A percentile compares a stretch with the other conserved stretches of the same genome.
phyloP scores from a whole-genome alignment of 352 stramenopile species.

The Plasmopara viticola region DNA sequence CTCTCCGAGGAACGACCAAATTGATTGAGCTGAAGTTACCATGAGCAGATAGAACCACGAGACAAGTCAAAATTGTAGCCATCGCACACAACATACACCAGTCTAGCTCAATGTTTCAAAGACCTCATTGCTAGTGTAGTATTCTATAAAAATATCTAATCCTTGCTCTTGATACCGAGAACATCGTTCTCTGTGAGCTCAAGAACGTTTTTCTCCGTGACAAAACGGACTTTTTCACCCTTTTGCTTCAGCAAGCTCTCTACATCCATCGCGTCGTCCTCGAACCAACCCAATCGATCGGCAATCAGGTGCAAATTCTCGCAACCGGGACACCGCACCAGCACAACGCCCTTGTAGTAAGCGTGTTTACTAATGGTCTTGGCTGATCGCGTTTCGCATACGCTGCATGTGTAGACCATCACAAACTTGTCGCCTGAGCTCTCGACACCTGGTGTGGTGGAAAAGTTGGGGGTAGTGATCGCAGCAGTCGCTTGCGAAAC shows the following conservation, averaged over 20 bases:
- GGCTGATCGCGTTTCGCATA: constrained; percentile 95
- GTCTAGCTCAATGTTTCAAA: neutral
- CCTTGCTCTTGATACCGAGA: constrained; percentile 31
- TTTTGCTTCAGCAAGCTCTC: constrained; percentile 78
- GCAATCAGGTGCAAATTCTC: constrained; percentile 98
- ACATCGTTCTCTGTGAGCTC: constrained; percentile 79
- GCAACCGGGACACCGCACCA: constrained; percentile 96
- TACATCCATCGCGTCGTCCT: constrained; percentile 87
- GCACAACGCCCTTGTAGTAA: constrained; percentile 96
- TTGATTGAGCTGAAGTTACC: neutral
- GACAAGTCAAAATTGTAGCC: neutral
- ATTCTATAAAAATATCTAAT: constrained; percentile 16
- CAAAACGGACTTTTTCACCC: constrained; percentile 63
- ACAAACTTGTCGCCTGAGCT: constrained; percentile 92
- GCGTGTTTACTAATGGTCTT: constrained; percentile 97
- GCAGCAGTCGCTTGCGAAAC: constrained; percentile 1
- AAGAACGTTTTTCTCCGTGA: constrained; percentile 73
- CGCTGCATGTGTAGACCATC: constrained; percentile 96
- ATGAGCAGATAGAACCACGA: neutral
- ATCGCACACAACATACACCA: too few relatives aligned
- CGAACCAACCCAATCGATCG: constrained; percentile 91
- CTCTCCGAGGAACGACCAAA: constrained; percentile 33
- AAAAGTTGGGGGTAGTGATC: constrained; percentile 6
- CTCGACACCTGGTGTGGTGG: constrained; percentile 52
- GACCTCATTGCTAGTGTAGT: neutral